These are phyloP conservation scores for Phaseolus coccineus DNA, from an alignment of 331 rosid species.

Conservation along the genomic window DNA sequence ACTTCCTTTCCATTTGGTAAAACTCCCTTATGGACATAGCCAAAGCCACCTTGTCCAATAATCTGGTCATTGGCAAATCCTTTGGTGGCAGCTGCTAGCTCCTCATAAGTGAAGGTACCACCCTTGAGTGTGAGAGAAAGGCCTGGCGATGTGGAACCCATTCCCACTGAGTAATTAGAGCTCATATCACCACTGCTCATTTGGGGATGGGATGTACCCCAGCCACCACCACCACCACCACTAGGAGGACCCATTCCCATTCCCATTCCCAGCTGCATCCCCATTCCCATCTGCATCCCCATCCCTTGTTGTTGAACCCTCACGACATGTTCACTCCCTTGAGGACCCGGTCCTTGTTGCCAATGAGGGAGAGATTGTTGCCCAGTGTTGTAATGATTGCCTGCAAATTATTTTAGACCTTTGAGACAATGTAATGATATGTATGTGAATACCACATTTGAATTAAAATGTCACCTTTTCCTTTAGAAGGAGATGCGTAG, in stretches of 20 bases:
- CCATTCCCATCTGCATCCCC: neutral
- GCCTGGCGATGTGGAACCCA: conserved; percentile 56
- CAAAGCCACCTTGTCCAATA: conserved; percentile 86
- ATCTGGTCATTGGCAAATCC: conserved; percentile 63
- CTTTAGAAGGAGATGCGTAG: conserved; percentile 50
- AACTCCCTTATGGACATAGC: conserved; percentile 77
- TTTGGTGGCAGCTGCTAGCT: conserved; percentile 65
- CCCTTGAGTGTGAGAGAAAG: conserved; percentile 56
- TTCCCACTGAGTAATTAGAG: conserved; percentile 48
- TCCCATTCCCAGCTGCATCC: neutral
- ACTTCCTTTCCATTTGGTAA: conserved; percentile 69
- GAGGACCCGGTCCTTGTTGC: conserved; percentile 41
- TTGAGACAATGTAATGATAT: neutral
- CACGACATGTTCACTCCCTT: conserved; percentile 42
- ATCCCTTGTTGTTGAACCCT: conserved; percentile 38
- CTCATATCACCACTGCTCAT: conserved; percentile 58
- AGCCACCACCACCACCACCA: conserved; percentile 36
- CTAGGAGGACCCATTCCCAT: conserved; percentile 39
- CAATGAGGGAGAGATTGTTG: conserved; percentile 54
- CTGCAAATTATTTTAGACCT: conserved; percentile 26
- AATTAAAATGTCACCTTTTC: conserved; percentile 47
- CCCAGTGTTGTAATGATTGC: conserved; percentile 52
- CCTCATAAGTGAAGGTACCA: conserved; percentile 72
- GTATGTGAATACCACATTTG: too few species aligned
- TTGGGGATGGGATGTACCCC: conserved; percentile 57